Conservation (phyloP, 2,329 filamentous ascomycete species). For the Elsinoe batatas region DNA sequence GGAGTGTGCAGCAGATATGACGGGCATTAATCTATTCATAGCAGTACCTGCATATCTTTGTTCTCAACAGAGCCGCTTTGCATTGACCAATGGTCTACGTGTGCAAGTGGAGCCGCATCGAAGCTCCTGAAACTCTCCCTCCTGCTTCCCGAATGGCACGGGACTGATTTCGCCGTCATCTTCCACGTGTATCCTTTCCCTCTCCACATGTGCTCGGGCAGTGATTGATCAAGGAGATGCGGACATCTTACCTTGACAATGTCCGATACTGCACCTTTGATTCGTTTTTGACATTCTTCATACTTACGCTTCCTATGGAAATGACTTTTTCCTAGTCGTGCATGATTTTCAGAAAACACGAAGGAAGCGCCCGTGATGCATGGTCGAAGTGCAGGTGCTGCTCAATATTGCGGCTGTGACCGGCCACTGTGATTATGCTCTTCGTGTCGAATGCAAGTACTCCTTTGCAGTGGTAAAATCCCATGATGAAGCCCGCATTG, state of each 20-base stretch:
- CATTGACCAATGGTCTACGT: not conserved
- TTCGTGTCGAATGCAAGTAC: not conserved
- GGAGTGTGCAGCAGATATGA: not conserved
- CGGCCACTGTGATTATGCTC: not conserved
- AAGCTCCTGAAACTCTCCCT: not conserved
- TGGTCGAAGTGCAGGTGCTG: not conserved
- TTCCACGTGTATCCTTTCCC: not conserved
- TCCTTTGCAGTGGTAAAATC: too few relatives aligned
- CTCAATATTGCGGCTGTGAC: too few relatives aligned
- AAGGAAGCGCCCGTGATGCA: not conserved
- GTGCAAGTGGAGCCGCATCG: conserved; percentile 1
- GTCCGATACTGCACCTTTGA: conserved; percentile 8
- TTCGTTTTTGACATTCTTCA: not conserved
- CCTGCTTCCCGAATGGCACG: not conserved
- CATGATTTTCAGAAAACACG: not conserved
- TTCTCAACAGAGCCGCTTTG: not conserved
- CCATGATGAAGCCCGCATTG: too few relatives aligned
- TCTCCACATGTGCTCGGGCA: not conserved
- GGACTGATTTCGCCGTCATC: not conserved
- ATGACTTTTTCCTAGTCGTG: conserved; percentile 7
- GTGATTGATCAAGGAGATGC: conserved; percentile 10
- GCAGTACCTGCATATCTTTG: not conserved
- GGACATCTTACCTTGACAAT: conserved; percentile 12
- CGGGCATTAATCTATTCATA: not conserved
- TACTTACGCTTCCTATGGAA: conserved; percentile 12